These are phyloP conservation scores for Juglanconis sp. DNA, from an alignment of 2,329 filamentous ascomycete genomes.

Conservation along the genomic window DNA sequence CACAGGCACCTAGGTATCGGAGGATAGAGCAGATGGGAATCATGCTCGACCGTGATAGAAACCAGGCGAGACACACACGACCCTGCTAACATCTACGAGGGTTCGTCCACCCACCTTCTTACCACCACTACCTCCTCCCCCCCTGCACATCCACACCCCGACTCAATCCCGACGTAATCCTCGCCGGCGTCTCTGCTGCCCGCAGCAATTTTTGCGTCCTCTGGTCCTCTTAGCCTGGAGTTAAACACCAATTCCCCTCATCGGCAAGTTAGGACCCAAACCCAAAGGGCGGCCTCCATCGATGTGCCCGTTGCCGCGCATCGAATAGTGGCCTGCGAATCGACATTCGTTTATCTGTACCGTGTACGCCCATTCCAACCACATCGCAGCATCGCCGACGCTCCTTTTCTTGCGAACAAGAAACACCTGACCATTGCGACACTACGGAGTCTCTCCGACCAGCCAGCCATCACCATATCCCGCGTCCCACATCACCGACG, in stretches of 20 bases:
- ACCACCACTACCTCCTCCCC: neutral
- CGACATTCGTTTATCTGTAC: conserved; percentile 6
- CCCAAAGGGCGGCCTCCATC: conserved; percentile 4
- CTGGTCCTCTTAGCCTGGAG: neutral
- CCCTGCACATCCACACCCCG: neutral
- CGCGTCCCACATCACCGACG: no score
- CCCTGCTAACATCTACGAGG: neutral
- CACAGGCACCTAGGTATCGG: no score
- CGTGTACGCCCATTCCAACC: neutral
- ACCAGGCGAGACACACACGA: neutral
- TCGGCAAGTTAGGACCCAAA: conserved; percentile 6
- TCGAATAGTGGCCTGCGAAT: neutral
- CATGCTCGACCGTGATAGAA: neutral
- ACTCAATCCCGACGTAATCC: neutral
- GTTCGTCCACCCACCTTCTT: neutral
- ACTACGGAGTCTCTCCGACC: no score
- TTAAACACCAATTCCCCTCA: neutral
- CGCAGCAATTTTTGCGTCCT: neutral
- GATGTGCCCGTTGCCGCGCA: neutral
- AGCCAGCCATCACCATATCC: neutral
- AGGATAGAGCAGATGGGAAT: neutral
- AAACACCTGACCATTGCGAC: no score
- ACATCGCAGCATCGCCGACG: no score
- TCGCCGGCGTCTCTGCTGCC: conserved; percentile 1
- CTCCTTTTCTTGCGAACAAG: no score